Base-by-base conservation (phyloP, 495 filamentous ascomycete species). In the Alectoria sarmentosa region DNA sequence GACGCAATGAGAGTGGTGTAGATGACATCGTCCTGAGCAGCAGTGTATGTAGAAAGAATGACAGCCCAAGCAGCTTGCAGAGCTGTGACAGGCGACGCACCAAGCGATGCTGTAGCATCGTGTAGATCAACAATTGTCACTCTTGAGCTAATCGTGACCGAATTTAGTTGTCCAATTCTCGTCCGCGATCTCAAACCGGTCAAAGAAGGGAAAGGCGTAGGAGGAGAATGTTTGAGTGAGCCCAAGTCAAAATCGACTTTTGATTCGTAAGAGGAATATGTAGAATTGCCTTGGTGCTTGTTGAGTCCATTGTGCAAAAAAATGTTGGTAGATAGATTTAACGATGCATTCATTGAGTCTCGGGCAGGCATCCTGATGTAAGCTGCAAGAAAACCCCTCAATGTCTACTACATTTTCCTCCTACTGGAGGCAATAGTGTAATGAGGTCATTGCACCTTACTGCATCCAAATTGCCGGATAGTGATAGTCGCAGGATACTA, bases 41-140 rank as follows among this genome's bases (percentile, higher is more conserved):
- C 73, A 26, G 74, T 72, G 55, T 80, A 76, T 13, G 71, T 76
- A 1, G 78, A 73, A 1, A 95, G 71, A 1, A 84, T 78, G 30
- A 77, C 75, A 4, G 81, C 73, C 88, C 90, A 95, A 32, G 82
- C 81, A 57, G 86, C 86, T 71, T 92, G 90, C 1, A 90, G 72
- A 26, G 91, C 65, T 0, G 90, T 80, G 70, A 90, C 87, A 30
- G 85, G 80, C 0, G 89, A 90, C 26, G 86, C 84, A 5, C 80
- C 78, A 1, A 90, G 72, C 10, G 63, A 66, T 62, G 34, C 30
- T 55, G 61, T 57, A 58, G 66, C 46, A 17, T 77, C 76, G 23
- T 83, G 78, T 15, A 82, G 63, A 6, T 61, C 46, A 39, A 86
- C 83, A 7, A 86, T 41, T 15, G 19, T 21, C 0, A 69, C 39